Evolutionary conservation across 768 basidiomycete species (phyloP), one percentile per base, ranked within the genome.

Genomic region (Leccinum rimulosum): DNA sequence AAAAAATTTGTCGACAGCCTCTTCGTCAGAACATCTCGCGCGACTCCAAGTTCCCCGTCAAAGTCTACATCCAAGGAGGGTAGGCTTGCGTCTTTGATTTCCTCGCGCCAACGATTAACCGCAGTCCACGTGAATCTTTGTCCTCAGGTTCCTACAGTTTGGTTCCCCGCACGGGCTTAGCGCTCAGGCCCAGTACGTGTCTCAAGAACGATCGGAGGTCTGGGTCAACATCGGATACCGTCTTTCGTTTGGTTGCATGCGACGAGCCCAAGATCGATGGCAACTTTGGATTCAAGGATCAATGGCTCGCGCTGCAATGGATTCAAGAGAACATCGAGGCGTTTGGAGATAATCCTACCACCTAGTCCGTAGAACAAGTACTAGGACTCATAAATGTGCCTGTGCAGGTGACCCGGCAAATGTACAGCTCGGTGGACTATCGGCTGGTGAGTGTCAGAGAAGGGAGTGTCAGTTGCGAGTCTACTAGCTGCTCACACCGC

Each of bases 261-360:
- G 85, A 87, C 49, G 70, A 81, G 58, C 87, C 87, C 12, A 67
- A 73, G 45, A 68, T 92, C 50, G 75, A 76, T 15, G 90, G 91
- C 3, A 93, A 92, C 66, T 92, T 86, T 68, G 89, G 90, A 1
- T 92, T 92, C 76, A 91, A 91, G 71, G 90, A 92, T 66, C 88
- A 89, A 65, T 91, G 89, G 89, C 66, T 88, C 19, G 89, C 85
- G 1, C 66, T 91, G n/a, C 75, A 82, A 63, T 91, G 89, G 89
- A 75, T 91, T 27, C 81, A 76, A 50, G 81, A 81, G 17, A 88
- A 91, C 64, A 89, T 92, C 22, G 70, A 70, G 40, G 73, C 75
- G 0, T 92, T 91, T 61, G 91, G 89, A 70, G 90, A 89, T 83
- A 66, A 43, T n/a, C 4, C 3, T 3, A 4, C 28, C 15, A 10